A percentile compares a stretch with the other conserved stretches of the same genome.
These are phyloP conservation scores for Pisolithus microcarpus DNA, from an alignment of 768 basidiomycete genomes.

Conservation along the genomic window DNA sequence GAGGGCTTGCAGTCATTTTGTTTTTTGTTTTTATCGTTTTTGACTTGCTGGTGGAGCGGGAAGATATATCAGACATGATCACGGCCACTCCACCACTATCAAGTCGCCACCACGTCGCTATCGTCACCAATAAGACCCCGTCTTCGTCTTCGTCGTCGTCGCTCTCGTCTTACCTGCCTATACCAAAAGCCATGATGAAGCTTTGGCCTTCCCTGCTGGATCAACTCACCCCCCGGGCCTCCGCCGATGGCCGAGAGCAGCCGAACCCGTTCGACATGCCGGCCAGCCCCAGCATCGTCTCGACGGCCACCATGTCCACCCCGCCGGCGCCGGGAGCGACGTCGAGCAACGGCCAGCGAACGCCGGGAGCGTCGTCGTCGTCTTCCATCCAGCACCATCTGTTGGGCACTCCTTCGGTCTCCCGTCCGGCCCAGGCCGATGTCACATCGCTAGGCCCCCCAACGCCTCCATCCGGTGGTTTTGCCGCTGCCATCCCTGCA, in stretches of 20 bases:
- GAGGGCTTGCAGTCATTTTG: neutral
- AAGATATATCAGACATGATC: slow-evolving; percentile 6
- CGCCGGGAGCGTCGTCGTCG: slow-evolving; percentile 8
- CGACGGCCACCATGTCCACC: slow-evolving; percentile 6
- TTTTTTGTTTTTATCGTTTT: neutral
- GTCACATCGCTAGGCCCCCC: slow-evolving; percentile 39
- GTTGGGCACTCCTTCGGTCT: slow-evolving; percentile 16
- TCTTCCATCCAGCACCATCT: slow-evolving; percentile 26
- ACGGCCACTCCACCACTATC: slow-evolving; percentile 1
- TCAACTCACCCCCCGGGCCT: slow-evolving; percentile 55
- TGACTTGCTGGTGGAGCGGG: neutral
- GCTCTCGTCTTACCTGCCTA: slow-evolving; percentile 17
- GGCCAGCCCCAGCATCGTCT: slow-evolving; percentile 20
- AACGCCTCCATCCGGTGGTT: slow-evolving; percentile 41
- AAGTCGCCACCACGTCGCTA: neutral
- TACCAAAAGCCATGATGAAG: slow-evolving; percentile 50
- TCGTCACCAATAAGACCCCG: slow-evolving; percentile 8
- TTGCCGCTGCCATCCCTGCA: slow-evolving; percentile 48
- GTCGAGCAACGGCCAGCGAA: slow-evolving; percentile 4
- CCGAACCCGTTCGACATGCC: slow-evolving; percentile 58
- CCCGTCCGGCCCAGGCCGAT: slow-evolving; percentile 23
- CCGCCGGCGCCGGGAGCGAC: slow-evolving; percentile 6
- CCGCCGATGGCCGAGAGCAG: slow-evolving; percentile 36
- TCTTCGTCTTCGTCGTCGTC: slow-evolving; percentile 14
- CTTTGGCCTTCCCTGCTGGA: slow-evolving; percentile 55